Conservation (phyloP, 148 eudicot genomes). For the Dysphania ambrosioides region DNA sequence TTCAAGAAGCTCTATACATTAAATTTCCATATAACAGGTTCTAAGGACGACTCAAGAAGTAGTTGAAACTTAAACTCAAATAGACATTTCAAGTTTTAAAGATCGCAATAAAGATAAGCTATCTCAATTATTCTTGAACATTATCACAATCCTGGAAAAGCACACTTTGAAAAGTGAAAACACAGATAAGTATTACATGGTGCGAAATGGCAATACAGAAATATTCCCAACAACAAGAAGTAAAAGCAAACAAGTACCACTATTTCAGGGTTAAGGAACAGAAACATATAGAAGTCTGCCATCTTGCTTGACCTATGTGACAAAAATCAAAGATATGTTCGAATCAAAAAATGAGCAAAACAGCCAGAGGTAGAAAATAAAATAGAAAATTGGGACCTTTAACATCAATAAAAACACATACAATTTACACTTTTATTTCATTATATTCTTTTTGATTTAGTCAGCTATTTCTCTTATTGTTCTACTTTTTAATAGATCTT, state of each 20-base stretch:
- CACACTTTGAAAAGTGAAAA: neutral
- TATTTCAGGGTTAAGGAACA: neutral
- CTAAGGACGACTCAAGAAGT: neutral
- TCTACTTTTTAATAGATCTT: neutral
- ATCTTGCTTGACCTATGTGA: no score
- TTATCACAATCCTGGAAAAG: neutral
- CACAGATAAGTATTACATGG: neutral
- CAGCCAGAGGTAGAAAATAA: neutral
- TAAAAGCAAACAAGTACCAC: neutral
- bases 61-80: no score
- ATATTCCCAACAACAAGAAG: neutral
- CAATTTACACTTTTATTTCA: neutral
- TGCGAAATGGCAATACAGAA: neutral
- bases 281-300: no score
- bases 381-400: neutral
- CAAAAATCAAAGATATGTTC: neutral
- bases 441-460: no score
- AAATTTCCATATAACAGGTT: neutral
- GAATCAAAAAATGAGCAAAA: neutral
- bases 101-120: no score
- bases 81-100: no score
- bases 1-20: neutral
- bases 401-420: neutral
- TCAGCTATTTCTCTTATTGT: neutral
- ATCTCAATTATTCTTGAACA: neutral